A percentile compares a stretch with the other conserved stretches of the same genome.
phyloP scores from a whole-genome alignment of 257 asterid genomes.

The Salvia miltiorrhiza region DNA sequence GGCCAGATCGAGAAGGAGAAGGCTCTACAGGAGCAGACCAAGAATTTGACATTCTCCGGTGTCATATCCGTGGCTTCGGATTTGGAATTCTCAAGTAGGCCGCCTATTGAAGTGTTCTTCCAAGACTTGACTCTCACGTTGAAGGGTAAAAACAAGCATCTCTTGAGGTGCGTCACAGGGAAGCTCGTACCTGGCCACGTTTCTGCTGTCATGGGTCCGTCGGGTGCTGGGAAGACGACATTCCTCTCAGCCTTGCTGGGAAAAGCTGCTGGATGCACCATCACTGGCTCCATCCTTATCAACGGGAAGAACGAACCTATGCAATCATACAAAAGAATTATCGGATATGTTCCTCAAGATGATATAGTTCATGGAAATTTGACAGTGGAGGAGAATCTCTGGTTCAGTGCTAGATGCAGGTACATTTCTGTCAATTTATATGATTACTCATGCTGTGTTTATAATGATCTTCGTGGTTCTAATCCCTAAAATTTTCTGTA shows the following conservation, averaged over 20 bases:
- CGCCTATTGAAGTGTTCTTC: conserved; percentile 80
- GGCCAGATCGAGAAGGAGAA: conserved; percentile 93
- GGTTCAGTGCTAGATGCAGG: conserved; percentile 99
- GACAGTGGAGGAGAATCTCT: conserved; percentile 97
- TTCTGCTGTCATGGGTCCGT: conserved; percentile 99
- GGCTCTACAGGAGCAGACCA: conserved; percentile 79
- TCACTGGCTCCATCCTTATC: conserved; percentile 73
- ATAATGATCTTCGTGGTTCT: background rate
- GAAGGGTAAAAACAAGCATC: conserved; percentile 80
- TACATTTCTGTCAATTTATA: conserved; percentile 15
- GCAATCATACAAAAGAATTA: conserved; percentile 79
- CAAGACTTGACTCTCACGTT: conserved; percentile 85
- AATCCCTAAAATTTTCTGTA: conserved; percentile 21
- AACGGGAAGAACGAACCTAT: conserved; percentile 74
- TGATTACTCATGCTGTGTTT: background rate
- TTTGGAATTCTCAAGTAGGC: conserved; percentile 56
- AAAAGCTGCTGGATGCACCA: conserved; percentile 87
- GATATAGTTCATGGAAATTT: conserved; percentile 97
- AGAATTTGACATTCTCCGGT: conserved; percentile 85
- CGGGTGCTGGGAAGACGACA: conserved; percentile 98
- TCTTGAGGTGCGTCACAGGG: conserved; percentile 84
- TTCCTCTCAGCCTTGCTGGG: conserved; percentile 95
- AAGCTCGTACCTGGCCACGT: conserved; percentile 84
- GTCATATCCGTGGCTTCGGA: conserved; percentile 80
- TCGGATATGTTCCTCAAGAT: conserved; percentile 96